A percentile compares a stretch with the other conserved stretches of the same genome.
These are phyloP conservation scores for Leccinum solheimii DNA, from an alignment of 1,284 basidiomycete genomes.

Conservation along the genomic window DNA sequence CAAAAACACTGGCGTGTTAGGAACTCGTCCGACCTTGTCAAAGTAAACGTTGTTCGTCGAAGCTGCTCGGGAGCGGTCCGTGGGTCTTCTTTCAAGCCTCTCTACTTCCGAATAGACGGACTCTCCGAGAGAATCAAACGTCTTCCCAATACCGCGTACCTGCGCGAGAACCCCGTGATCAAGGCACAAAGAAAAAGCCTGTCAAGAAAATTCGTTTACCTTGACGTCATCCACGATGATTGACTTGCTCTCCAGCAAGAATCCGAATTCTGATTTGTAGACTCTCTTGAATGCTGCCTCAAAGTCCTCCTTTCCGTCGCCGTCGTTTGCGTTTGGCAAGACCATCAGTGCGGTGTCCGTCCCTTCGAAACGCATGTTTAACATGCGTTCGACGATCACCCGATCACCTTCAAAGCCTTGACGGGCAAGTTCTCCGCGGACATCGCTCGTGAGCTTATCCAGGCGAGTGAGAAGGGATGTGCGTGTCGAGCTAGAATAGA, in stretches of 20 bases:
- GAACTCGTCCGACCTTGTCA: conserved; percentile 68
- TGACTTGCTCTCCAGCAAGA: conserved; percentile 74
- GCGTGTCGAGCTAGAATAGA: conserved; percentile 61
- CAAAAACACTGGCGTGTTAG: conserved; percentile 79
- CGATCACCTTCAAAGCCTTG: conserved; percentile 81
- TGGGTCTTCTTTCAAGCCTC: conserved; percentile 44
- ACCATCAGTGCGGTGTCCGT: conserved; percentile 94
- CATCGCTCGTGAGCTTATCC: conserved; percentile 65
- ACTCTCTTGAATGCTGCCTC: conserved; percentile 74
- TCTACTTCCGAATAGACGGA: conserved; percentile 77
- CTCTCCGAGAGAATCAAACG: conserved; percentile 80
- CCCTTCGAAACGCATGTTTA: conserved; percentile 92
- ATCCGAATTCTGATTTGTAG: conserved; percentile 89
- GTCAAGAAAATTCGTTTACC: conserved; percentile 39
- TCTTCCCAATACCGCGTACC: conserved; percentile 85
- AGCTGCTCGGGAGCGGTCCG: conserved; percentile 47
- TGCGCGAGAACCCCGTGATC: conserved; percentile 16
- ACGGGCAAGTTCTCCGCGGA: conserved; percentile 61
- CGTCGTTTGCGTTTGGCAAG: conserved; percentile 53
- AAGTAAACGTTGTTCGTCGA: conserved; percentile 69
- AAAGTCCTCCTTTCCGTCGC: conserved; percentile 70
- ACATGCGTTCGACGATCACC: conserved; percentile 75
- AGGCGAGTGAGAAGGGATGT: conserved; percentile 60
- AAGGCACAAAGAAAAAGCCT: neutral
- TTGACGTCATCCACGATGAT: conserved; percentile 93